A percentile compares a stretch with the other conserved stretches of the same genome.
These are phyloP conservation scores for Colletotrichum incanum DNA, from an alignment of 2,329 filamentous ascomycete species.

Conservation along the genomic window DNA sequence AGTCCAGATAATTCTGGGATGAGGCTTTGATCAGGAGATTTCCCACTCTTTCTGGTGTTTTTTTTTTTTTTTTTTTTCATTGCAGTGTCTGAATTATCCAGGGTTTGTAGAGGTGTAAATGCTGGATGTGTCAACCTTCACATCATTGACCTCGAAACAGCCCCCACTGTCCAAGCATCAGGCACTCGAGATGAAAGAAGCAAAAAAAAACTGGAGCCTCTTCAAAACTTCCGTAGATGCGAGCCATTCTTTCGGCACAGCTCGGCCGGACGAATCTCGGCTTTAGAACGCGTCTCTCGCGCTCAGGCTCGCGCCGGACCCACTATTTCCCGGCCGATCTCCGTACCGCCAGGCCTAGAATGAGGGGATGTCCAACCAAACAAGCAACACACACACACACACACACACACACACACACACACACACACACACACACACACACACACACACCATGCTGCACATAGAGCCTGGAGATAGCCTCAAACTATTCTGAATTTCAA, in stretches of 20 bases:
- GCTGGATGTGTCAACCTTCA: neutral
- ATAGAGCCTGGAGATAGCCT: constrained; percentile 13
- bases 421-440: no score
- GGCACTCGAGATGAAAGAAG: neutral
- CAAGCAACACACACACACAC: neutral
- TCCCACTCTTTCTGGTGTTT: neutral
- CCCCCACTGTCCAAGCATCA: constrained; percentile 4
- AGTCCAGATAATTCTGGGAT: neutral
- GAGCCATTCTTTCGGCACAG: constrained; percentile 38
- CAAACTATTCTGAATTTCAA: neutral
- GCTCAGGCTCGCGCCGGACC: neutral
- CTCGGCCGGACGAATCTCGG: constrained; percentile 43
- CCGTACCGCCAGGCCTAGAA: neutral
- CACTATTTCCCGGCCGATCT: constrained; percentile 17
- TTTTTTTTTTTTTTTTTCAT: neutral
- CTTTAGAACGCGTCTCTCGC: neutral
- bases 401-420: no score
- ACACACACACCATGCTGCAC: no score
- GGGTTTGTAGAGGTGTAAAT: neutral
- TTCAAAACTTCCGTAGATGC: constrained; percentile 41
- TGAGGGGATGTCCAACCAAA: neutral
- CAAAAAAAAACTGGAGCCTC: constrained; percentile 23
- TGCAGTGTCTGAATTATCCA: neutral
- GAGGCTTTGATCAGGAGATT: constrained; percentile 13
- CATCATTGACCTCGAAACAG: neutral